A percentile compares a stretch with the other conserved stretches of the same genome.
Evolutionary conservation across 208 protist species (phyloP).

Genomic region (Trypanosoma mega): DNA sequence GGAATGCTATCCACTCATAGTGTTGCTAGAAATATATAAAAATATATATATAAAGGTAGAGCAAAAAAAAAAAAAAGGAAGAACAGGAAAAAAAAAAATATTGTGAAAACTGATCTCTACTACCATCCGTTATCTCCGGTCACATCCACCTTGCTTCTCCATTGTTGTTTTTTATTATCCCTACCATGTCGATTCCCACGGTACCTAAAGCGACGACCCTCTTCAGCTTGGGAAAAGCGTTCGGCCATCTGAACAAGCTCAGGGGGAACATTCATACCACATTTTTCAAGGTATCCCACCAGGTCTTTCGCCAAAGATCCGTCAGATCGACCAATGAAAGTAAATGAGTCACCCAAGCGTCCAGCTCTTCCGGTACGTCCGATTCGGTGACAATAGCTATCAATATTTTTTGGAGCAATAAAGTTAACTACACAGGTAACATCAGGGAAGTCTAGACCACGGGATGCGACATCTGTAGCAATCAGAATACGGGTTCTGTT

Average conservation of each 20-base stretch:
- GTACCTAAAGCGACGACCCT: slow-evolving; percentile 10
- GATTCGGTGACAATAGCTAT: slow-evolving; percentile 96
- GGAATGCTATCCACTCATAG: not conserved
- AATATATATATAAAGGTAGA: not conserved
- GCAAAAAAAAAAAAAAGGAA: not conserved
- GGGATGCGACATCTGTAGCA: slow-evolving; percentile 93
- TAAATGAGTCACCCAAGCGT: slow-evolving; percentile 75
- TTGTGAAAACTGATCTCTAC: not conserved
- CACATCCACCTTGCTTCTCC: not conserved
- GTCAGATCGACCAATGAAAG: slow-evolving; percentile 72
- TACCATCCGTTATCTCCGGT: slow-evolving; percentile 24
- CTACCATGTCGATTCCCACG: slow-evolving; percentile 11
- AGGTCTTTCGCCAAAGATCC: slow-evolving; percentile 60
- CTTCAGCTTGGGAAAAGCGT: slow-evolving; percentile 23
- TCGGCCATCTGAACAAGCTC: slow-evolving; percentile 50
- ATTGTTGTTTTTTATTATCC: slow-evolving; percentile 8
- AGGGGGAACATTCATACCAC: slow-evolving; percentile 51
- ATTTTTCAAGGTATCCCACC: slow-evolving; percentile 66
- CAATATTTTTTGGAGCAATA: slow-evolving; percentile 88
- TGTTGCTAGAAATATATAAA: not conserved
- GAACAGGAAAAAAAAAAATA: slow-evolving; percentile 3
- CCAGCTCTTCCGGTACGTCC: slow-evolving; percentile 94
- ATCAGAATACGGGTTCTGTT: slow-evolving; percentile 89
- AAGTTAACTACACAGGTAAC: slow-evolving; percentile 95
- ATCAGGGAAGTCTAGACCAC: slow-evolving; percentile 93